These are phyloP conservation scores for Viola odorata DNA, from an alignment of 345 rosid species.

Conservation along the genomic window DNA sequence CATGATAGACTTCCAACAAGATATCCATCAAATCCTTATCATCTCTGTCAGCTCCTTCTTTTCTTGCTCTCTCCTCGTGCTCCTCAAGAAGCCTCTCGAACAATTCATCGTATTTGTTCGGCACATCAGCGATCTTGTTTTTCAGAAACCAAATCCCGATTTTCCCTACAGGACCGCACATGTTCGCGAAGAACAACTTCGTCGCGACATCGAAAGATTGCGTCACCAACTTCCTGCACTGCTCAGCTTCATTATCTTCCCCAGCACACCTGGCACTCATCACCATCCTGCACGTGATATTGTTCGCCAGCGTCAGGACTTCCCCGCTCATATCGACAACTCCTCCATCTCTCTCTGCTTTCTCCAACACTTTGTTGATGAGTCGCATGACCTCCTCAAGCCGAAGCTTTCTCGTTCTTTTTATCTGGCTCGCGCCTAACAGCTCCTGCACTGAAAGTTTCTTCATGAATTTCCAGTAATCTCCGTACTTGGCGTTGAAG, in stretches of 20 bases:
- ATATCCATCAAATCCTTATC: slow-evolving; percentile 43
- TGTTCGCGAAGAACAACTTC: slow-evolving; percentile 17
- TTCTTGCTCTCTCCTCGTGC: slow-evolving; percentile 12
- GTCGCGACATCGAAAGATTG: slow-evolving; percentile 21
- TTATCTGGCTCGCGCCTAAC: slow-evolving; percentile 12
- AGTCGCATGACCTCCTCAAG: slow-evolving; percentile 14
- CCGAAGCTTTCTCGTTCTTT: slow-evolving; percentile 8
- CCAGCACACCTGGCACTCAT: slow-evolving; percentile 38
- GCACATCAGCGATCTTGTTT: slow-evolving; percentile 5
- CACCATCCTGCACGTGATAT: slow-evolving; percentile 33
- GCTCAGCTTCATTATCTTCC: slow-evolving; percentile 35
- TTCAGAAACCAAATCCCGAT: neutral
- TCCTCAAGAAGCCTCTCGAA: slow-evolving; percentile 12
- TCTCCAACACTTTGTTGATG: slow-evolving; percentile 7
- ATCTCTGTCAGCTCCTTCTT: slow-evolving; percentile 1
- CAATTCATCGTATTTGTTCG: slow-evolving; percentile 8
- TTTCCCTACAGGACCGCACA: slow-evolving; percentile 12
- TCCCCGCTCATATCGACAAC: slow-evolving; percentile 11
- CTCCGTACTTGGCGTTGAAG: slow-evolving; percentile 32
- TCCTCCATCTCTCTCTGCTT: neutral
- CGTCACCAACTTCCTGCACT: slow-evolving; percentile 20
- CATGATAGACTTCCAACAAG: slow-evolving; percentile 31
- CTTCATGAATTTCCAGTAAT: slow-evolving; percentile 50
- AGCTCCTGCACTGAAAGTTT: slow-evolving; percentile 21
- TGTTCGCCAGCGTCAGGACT: slow-evolving; percentile 8